Base-by-base conservation (phyloP, 1,284 basidiomycete species). In the Vanrija sp. region DNA sequence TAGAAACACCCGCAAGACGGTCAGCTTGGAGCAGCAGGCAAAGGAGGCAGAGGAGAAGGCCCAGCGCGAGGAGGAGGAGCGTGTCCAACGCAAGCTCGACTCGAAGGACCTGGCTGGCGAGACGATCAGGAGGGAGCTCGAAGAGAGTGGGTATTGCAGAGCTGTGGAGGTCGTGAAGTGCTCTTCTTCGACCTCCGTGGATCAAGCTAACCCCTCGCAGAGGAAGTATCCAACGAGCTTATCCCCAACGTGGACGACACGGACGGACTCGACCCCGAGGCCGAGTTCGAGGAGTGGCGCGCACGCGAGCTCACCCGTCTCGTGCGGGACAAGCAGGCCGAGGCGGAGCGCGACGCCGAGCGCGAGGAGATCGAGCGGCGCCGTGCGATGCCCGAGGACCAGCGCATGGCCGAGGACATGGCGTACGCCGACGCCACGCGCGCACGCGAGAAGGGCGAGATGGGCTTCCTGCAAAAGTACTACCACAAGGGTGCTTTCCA, bases 401-500 rank as follows among this genome's bases (percentile, higher is more conserved):
- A 95, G 69, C 80, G 96, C 22, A 68, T 97, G 67, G 85, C 84
- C 68, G 95, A 98, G 73, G 95, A 98, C 72, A 68, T 92, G 56
- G 93, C 88, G 72, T 84, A 81, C 43, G 94, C 93, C 3, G 82
- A 89, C 59, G 83, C 87, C 70, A 79, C 83, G 38, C 80, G 94
- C 49, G 86, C 87, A 49, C 67, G 60, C 50, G 73, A 75, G 45
- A 73, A 73, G 57, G 64, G 90, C 3, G 81, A 88, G 59, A 89
- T 93, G 72, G 88, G 85, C 65, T 98, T 98, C 78, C 76, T 98
- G 66, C 93, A 98, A 73, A 98, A 96, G 77, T 98, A 97, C 73
- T 98, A 93, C 84, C 96, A 98, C 80, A 98, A 97, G 77, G 96
- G 96, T 66, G 94, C 93, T 55, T 98, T 98, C 81, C 93, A 96